Conservation (phyloP, 2,329 filamentous ascomycete genomes). For the Colletotrichum sp. region DNA sequence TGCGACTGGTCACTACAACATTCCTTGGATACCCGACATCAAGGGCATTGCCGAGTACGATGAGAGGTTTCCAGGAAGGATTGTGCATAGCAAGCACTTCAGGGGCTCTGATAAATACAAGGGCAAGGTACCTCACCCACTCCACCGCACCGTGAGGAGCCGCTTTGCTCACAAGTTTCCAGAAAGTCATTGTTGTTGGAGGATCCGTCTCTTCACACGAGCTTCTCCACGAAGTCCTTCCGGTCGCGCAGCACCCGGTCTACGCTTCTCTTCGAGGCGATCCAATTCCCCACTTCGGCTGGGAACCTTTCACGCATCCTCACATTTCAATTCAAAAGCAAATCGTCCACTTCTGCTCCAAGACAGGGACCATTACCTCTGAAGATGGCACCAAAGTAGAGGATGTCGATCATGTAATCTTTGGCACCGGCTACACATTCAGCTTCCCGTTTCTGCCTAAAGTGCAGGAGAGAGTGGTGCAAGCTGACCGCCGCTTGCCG, state of each 20-base stretch:
- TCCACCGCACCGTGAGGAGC: fast-evolving
- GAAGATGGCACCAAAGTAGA: slow-evolving; percentile 52
- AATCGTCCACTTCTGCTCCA: slow-evolving; percentile 43
- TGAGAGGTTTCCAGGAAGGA: slow-evolving; percentile 36
- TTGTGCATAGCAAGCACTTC: slow-evolving; percentile 46
- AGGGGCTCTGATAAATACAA: slow-evolving; percentile 30
- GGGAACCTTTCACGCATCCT: slow-evolving; percentile 61
- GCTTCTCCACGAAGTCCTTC: slow-evolving; percentile 56
- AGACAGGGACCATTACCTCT: slow-evolving; percentile 49
- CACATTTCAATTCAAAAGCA: slow-evolving; percentile 46
- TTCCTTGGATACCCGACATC: slow-evolving; percentile 45
- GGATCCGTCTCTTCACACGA: slow-evolving; percentile 64
- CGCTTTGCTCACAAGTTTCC: background rate
- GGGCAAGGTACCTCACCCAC: slow-evolving; percentile 19
- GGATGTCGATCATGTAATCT: slow-evolving; percentile 61
- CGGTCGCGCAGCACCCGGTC: slow-evolving; percentile 49
- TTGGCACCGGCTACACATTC: slow-evolving; percentile 65
- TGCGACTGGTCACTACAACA: slow-evolving; percentile 44
- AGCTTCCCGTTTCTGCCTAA: slow-evolving; percentile 58
- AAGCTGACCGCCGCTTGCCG: slow-evolving; percentile 33
- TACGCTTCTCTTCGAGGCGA: slow-evolving; percentile 52
- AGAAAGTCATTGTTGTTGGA: slow-evolving; percentile 61
- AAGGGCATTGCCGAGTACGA: slow-evolving; percentile 43
- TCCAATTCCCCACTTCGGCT: slow-evolving; percentile 56
- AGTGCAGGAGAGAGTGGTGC: slow-evolving; percentile 47